A percentile compares a stretch with the other conserved stretches of the same genome.
These are phyloP conservation scores for Picochlorum sp. DNA, from an alignment of 139 green algal genomes.

Conservation along the genomic window DNA sequence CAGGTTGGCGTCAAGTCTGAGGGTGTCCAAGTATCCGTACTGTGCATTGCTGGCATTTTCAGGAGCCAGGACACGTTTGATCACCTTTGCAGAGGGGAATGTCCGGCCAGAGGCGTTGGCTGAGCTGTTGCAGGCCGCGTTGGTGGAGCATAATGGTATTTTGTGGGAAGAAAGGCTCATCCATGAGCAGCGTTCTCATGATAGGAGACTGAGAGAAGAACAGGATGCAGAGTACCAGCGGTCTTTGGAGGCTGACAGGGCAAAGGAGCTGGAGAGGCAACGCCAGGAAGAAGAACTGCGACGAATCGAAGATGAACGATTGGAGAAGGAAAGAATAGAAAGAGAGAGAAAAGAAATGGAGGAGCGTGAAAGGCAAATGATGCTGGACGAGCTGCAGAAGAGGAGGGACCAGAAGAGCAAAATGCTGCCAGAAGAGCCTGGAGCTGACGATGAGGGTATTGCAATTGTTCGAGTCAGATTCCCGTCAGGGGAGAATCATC, in stretches of 20 bases:
- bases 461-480: slow-evolving; percentile 51
- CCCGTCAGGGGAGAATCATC: slow-evolving; percentile 52
- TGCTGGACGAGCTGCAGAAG: slow-evolving; percentile 25
- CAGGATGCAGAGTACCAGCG: slow-evolving; percentile 71
- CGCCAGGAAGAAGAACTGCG: slow-evolving; percentile 5
- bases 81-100: slow-evolving; percentile 35
- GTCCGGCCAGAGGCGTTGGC: slow-evolving; percentile 11
- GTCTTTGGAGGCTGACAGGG: slow-evolving; percentile 50
- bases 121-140: slow-evolving; percentile 12
- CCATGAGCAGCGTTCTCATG: slow-evolving; percentile 32
- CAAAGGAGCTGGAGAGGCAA: slow-evolving; percentile 23
- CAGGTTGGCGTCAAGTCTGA: slow-evolving; percentile 36
- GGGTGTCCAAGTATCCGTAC: slow-evolving; percentile 52
- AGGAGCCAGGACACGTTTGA: slow-evolving; percentile 37
- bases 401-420: not conserved
- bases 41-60: slow-evolving; percentile 53
- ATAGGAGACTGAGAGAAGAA: slow-evolving; percentile 54
- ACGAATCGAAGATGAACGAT: not conserved
- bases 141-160: slow-evolving; percentile 17
- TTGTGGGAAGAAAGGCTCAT: slow-evolving; percentile 25
- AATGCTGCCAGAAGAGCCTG: slow-evolving; percentile 45
- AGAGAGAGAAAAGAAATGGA: slow-evolving; percentile 27
- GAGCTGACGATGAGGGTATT: slow-evolving; percentile 13
- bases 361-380: too few relatives aligned
- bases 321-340: slow-evolving; percentile 25